A percentile compares a stretch with the other conserved stretches of the same genome.
phyloP scores from a whole-genome alignment of 139 green algal species.

The Chlamydomonas incerta region DNA sequence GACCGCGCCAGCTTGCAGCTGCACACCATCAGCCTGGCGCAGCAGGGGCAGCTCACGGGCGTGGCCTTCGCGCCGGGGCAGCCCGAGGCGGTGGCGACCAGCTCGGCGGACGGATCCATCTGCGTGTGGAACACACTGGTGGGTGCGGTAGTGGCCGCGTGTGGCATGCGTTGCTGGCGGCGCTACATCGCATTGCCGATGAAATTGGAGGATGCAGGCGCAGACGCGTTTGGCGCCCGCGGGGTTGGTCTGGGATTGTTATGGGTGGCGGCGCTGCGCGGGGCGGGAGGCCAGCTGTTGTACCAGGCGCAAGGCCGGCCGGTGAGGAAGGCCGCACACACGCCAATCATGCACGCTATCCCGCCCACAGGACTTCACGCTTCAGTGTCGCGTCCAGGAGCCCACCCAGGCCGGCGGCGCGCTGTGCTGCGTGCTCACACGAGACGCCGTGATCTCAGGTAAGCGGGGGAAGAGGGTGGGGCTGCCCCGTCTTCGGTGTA shows the following conservation, averaged over 20 bases:
- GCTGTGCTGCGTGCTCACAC: slow-evolving; percentile 31
- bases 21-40: slow-evolving; percentile 5
- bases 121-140: slow-evolving; percentile 49
- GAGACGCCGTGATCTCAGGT: slow-evolving; percentile 32
- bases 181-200: too few species aligned
- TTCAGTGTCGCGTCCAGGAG: slow-evolving; percentile 26
- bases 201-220: too few species aligned
- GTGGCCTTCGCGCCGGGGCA: slow-evolving; percentile 25
- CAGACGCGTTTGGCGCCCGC: too few species aligned
- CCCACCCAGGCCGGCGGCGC: slow-evolving; percentile 17
- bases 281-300: too few species aligned
- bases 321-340: too few species aligned
- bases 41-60: slow-evolving; percentile 8
- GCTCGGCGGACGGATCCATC: slow-evolving; percentile 51
- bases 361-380: slow-evolving; percentile 15
- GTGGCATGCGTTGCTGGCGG: not conserved
- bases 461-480: not conserved
- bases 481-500: too few species aligned
- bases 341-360: too few species aligned
- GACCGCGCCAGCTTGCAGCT: slow-evolving; percentile 6
- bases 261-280: too few species aligned
- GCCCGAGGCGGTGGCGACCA: slow-evolving; percentile 38
- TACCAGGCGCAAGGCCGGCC: too few species aligned
- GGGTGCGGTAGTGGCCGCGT: not conserved
- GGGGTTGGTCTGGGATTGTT: too few species aligned